phyloP scores from a whole-genome alignment of 805 yeast genomes.

The Candida xiaguanensis region DNA sequence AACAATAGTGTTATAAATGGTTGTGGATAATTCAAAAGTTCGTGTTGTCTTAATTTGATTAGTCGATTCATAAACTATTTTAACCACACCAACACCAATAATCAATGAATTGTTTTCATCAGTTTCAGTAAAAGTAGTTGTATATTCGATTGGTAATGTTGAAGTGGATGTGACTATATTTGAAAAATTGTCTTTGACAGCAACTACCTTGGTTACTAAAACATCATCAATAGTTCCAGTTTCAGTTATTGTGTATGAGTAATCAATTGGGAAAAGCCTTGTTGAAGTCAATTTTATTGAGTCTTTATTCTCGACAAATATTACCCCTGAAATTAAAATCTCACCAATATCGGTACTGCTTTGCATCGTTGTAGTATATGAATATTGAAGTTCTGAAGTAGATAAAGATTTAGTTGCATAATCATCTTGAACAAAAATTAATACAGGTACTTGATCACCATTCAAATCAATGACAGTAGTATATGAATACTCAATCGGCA shows the following conservation, averaged over 20 bases:
- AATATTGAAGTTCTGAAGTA: not conserved
- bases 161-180: not conserved
- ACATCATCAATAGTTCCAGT: not conserved
- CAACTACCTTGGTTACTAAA: not conserved
- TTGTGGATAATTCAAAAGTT: too few species aligned
- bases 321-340: not conserved
- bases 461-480: not conserved
- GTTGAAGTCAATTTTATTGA: not conserved
- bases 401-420: not conserved
- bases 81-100: too few species aligned
- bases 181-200: not conserved
- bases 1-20: too few species aligned
- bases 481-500: not conserved
- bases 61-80: too few species aligned
- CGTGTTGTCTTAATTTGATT: too few species aligned
- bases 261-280: not conserved
- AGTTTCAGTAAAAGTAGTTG: not conserved
- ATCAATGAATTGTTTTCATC: too few species aligned
- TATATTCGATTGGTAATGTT: not conserved
- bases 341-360: not conserved
- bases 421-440: not conserved
- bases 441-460: not conserved
- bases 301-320: not conserved
- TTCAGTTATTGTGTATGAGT: not conserved
- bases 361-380: not conserved